Base-by-base conservation (phyloP, 768 basidiomycete species). In the Boletus subcaerulescens region DNA sequence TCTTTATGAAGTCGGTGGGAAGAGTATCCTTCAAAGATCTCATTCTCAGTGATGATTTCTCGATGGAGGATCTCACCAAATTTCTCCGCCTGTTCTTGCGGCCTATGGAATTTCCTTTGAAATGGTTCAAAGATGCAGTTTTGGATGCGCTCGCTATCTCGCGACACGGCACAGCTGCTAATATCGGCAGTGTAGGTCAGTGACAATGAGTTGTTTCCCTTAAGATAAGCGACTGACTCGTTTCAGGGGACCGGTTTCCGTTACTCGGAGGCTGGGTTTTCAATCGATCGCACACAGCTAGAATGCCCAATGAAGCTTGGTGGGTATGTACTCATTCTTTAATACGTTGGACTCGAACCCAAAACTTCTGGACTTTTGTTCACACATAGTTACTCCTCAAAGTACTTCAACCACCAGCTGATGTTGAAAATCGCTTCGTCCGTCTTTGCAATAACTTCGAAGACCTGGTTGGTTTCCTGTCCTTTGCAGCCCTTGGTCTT, bases 21-120 rank as follows among this genome's bases (percentile, higher is more conserved):
- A 72, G 61, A 38, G 71, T 69, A 3, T 73, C 71, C 14, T 61
- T 73, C 48, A 62, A 62, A 44, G 71, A 73, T 45, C 48, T 73
- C n/a, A 36, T 72, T 20, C 57, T 72, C 39, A 63, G 66, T 29
- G 63, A 73, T 4, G 65, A 71, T 31, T 71, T 73, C 43, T 57
- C 63, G 0, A 29, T 57, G 0, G 67, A 66, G 5, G 70, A 73
- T 41, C 12, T 58, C 9, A 3, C 20, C 26, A 55, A 35, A 47
- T 61, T 69, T 38, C 0, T 50, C 2, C 20, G 48, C 1, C 20
- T 61, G 17, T 60, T 60, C 17, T 5, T 17, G 8, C 7, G 24
- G 3, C 52, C 42, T 3, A 3, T 68, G 20, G 58, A 3, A 5
- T 54, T 62, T 44, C 60, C 66, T 31, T 41, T 70, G 4, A 50